phyloP scores from a whole-genome alignment of 148 eudicot genomes.

The Rhododendron vialii region DNA sequence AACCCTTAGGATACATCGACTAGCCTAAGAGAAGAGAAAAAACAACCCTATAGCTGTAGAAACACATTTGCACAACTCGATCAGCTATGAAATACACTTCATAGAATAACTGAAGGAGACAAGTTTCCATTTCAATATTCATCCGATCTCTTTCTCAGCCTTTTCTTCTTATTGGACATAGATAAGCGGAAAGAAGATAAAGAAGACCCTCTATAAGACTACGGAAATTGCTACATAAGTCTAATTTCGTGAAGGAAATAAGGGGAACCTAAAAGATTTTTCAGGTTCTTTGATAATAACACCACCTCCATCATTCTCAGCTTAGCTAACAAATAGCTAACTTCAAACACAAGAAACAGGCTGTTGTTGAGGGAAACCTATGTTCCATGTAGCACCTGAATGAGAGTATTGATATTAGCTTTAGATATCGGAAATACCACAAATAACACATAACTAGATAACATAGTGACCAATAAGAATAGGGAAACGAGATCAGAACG shows the following conservation, averaged over 20 bases:
- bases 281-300: background rate
- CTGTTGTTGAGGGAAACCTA: background rate
- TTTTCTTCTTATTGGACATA: background rate
- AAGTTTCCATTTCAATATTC: background rate
- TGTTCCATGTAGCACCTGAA: background rate
- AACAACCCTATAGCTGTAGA: background rate
- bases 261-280: background rate
- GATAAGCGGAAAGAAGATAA: background rate
- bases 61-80: background rate
- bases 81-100: background rate
- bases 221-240: background rate
- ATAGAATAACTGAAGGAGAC: background rate
- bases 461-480: background rate
- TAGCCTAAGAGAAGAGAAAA: background rate
- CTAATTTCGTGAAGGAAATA: background rate
- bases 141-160: background rate
- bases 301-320: background rate
- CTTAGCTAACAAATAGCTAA: background rate
- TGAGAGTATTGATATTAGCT: background rate
- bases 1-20: background rate
- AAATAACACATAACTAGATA: background rate
- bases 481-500: background rate
- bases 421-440: background rate
- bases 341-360: background rate
- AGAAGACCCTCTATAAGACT: background rate